Conservation (phyloP, 768 basidiomycete species). For the Astraeus odoratus region DNA sequence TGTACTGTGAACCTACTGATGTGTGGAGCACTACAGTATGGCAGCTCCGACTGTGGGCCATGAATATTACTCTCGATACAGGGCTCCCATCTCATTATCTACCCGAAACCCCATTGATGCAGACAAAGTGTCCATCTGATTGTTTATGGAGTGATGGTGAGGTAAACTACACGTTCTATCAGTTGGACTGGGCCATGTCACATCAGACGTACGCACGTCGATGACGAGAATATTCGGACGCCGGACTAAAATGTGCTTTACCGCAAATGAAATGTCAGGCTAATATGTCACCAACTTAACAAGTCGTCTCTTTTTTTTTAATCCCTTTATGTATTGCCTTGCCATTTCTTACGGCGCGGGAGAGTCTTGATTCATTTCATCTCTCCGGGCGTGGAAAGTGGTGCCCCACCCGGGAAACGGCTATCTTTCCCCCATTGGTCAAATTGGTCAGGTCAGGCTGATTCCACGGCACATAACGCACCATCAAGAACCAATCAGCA, state of each 20-base stretch:
- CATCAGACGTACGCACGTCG: not conserved
- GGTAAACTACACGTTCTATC: not conserved
- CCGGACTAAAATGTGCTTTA: not conserved
- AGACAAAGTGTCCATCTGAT: not conserved
- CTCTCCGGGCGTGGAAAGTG: constrained; percentile 12
- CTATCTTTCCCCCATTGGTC: constrained; percentile 10
- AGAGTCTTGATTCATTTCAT: constrained; percentile 10
- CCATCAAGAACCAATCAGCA: too few relatives aligned
- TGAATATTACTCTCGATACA: too few relatives aligned
- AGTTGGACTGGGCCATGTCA: not conserved
- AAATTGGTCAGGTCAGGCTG: too few relatives aligned
- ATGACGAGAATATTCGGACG: constrained; percentile 1
- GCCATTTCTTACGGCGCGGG: constrained; percentile 5
- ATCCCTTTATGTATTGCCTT: not conserved
- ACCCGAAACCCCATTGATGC: too few relatives aligned
- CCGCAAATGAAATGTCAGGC: not conserved
- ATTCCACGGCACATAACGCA: too few relatives aligned
- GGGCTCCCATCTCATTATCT: too few relatives aligned
- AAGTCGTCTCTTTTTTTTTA: not conserved
- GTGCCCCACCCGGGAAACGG: constrained; percentile 20
- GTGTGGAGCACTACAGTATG: too few relatives aligned
- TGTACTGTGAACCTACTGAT: too few relatives aligned
- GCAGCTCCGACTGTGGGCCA: too few relatives aligned
- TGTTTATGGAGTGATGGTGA: not conserved
- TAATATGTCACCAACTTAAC: not conserved